phyloP scores from a whole-genome alignment of 2,329 filamentous ascomycete genomes.

The Ramularia endophylla region DNA sequence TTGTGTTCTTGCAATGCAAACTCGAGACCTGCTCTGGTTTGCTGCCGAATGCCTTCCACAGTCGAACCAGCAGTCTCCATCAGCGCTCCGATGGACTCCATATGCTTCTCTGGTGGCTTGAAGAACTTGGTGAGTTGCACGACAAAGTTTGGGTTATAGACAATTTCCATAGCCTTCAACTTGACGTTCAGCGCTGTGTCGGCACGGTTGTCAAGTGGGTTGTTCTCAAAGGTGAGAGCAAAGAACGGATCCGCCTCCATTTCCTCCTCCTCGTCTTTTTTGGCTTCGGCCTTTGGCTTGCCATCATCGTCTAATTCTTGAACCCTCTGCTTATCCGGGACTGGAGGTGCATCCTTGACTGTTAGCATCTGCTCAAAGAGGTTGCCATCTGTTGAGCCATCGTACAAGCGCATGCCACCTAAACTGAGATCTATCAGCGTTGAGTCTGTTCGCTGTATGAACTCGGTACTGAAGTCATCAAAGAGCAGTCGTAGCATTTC shows the following conservation, averaged over 20 bases:
- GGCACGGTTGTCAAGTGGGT: constrained; percentile 85
- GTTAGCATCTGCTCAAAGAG: constrained; percentile 92
- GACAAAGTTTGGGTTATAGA: constrained; percentile 93
- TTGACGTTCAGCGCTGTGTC: constrained; percentile 88
- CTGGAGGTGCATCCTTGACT: constrained; percentile 75
- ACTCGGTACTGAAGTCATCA: constrained; percentile 87
- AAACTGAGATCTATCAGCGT: constrained; percentile 83
- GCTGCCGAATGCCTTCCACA: constrained; percentile 88
- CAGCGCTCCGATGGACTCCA: constrained; percentile 95
- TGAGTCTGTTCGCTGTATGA: constrained; percentile 84
- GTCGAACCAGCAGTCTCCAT: constrained; percentile 96
- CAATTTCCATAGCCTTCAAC: constrained; percentile 90
- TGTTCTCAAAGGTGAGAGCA: constrained; percentile 85
- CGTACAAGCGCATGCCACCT: constrained; percentile 87
- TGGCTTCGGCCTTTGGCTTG: constrained; percentile 39
- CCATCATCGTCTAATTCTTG: constrained; percentile 45
- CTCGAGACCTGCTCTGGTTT: constrained; percentile 90
- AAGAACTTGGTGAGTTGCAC: constrained; percentile 93
- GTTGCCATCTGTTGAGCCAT: constrained; percentile 87
- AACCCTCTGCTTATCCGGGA: constrained; percentile 46
- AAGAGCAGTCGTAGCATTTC: constrained; percentile 91
- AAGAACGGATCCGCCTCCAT: constrained; percentile 76
- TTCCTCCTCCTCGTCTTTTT: constrained; percentile 37
- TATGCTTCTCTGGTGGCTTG: constrained; percentile 89
- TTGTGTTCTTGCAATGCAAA: constrained; percentile 98